Evolutionary conservation across 345 rosid genomes (phyloP).

Genomic region (Rhizophora mangle): DNA sequence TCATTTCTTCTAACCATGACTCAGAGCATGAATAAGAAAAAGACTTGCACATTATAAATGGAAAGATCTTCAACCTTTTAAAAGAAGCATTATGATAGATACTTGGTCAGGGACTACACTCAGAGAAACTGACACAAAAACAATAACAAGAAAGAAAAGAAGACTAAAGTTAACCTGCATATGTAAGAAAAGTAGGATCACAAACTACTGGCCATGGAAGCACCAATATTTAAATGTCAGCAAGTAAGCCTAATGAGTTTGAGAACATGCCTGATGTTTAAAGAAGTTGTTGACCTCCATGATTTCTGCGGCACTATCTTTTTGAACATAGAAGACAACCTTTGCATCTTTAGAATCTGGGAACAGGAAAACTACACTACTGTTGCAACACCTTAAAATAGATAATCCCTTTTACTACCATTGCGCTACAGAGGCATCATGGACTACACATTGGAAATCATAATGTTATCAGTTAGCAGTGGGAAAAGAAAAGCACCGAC

Average conservation of each 20-base stretch:
- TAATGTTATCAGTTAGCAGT: neutral
- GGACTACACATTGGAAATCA: no score
- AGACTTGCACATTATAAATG: neutral
- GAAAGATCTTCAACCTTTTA: neutral
- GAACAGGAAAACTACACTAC: neutral
- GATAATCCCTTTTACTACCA: neutral
- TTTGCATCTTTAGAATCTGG: conserved; percentile 74
- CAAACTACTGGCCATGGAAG: neutral
- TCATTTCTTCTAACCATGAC: conserved; percentile 62
- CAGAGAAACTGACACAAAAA: conserved; percentile 85
- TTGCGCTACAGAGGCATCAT: neutral
- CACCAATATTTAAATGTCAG: neutral
- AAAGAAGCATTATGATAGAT: conserved; percentile 64
- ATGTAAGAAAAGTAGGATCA: neutral
- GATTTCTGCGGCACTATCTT: conserved; percentile 46
- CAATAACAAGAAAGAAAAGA: conserved; percentile 71
- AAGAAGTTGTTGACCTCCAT: conserved; percentile 47
- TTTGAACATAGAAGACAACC: conserved; percentile 48
- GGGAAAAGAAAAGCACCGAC: neutral
- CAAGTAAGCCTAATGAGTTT: no score
- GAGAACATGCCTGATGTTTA: conserved; percentile 62
- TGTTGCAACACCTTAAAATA: neutral
- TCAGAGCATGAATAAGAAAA: conserved; percentile 44
- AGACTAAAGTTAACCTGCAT: conserved; percentile 80
- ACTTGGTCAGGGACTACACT: conserved; percentile 68